A percentile compares a stretch with the other conserved stretches of the same genome.
phyloP scores from a whole-genome alignment of 306 rosid species.

The Datisca glomerata region DNA sequence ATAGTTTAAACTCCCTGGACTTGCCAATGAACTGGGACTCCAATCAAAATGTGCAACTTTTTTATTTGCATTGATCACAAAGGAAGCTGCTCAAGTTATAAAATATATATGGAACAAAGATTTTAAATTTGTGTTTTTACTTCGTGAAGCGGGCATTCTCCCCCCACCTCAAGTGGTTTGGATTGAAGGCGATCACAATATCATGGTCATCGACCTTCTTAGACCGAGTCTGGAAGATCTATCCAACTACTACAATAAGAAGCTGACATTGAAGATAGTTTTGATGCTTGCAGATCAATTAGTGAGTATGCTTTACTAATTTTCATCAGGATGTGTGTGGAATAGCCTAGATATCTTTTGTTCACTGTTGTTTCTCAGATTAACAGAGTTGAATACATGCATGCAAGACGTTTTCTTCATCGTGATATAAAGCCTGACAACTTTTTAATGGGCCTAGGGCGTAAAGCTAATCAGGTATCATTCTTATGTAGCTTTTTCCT shows the following conservation, averaged over 20 bases:
- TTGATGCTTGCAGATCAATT: slow-evolving; percentile 34
- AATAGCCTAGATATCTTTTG: no score
- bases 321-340: no score
- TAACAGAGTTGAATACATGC: slow-evolving; percentile 85
- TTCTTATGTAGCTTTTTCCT: no score
- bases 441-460: slow-evolving; percentile 78
- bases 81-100: no score
- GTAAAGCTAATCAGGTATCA: slow-evolving; percentile 83
- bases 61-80: no score
- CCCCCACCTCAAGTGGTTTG: slow-evolving; percentile 22
- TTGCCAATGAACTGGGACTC: no score
- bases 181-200: slow-evolving; percentile 23
- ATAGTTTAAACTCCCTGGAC: no score
- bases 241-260: slow-evolving; percentile 26
- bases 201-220: slow-evolving; percentile 22
- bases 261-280: slow-evolving; percentile 21
- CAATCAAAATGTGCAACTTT: no score
- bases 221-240: slow-evolving; percentile 30
- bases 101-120: no score
- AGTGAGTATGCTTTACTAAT: no score
- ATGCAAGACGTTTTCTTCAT: slow-evolving; percentile 68
- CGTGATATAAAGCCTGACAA: slow-evolving; percentile 87
- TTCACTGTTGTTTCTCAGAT: slow-evolving; percentile 26
- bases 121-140: no score
- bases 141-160: slow-evolving; percentile 14